Base-by-base conservation (phyloP, 371 early-diverging fungal species). In the Rozella allomycis region DNA sequence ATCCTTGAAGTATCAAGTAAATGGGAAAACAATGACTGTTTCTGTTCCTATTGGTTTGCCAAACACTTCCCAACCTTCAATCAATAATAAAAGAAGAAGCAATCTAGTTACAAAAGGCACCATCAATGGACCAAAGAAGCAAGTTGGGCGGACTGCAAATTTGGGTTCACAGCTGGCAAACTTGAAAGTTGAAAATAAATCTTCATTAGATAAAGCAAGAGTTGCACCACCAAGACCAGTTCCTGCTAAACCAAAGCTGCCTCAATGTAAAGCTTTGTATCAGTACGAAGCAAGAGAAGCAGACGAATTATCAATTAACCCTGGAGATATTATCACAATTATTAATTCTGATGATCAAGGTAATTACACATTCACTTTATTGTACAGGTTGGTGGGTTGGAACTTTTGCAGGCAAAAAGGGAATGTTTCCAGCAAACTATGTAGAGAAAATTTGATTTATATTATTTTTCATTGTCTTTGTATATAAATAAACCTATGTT, bases 381-480 rank as follows among this genome's bases (percentile, higher is more conserved):
- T n/a, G n/a, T n/a, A n/a, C n/a, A n/a, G n/a, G n/a, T n/a, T 28
- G 28, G 28, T 28, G 28, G 28, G 16, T 16, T 8, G 28, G 28
- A 6, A 5, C 16, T 6, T 6, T 5, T 16, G 16, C 9, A 5
- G 28, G 28, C 9, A 28, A 14, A 12, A 28, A 28, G 28, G 28
- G 28, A 8, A 6, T 28, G 16, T 7, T 28, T 7, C 28, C 28
- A 12, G 16, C n/a, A 11, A 28, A 28, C 14, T 28, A 28, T 14
- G 13, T 28, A 6, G 6, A 7, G 6, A 10, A 10, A 28, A 5
- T 28, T 6, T 28, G 28, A 28, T n/a, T n/a, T n/a, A n/a, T n/a
- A n/a, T n/a, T n/a, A n/a, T n/a, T n/a, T n/a, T n/a, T n/a, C n/a
- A n/a, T n/a, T n/a, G n/a, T n/a, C n/a, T n/a, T n/a, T n/a, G n/a